phyloP scores from a whole-genome alignment of 108 stramenopile genomes.

The Cylindrotheca closterium region DNA sequence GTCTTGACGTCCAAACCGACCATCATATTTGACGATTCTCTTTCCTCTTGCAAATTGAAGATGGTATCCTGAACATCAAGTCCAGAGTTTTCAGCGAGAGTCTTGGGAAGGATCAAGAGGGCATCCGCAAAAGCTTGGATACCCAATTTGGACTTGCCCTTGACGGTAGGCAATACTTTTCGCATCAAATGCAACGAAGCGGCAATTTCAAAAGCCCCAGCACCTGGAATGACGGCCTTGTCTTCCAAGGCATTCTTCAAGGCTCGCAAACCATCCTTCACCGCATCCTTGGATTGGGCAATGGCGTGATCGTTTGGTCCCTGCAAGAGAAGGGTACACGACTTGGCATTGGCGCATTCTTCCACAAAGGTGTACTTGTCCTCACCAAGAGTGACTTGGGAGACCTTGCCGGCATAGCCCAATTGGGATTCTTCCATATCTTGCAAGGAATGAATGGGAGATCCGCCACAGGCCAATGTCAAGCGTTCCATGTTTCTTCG shows the following conservation, averaged over 20 bases:
- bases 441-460: slow-evolving; percentile 91
- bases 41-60: slow-evolving; percentile 89
- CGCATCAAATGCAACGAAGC: slow-evolving; percentile 71
- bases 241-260: slow-evolving; percentile 97
- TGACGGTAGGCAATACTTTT: slow-evolving; percentile 59
- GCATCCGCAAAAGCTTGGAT: slow-evolving; percentile 97
- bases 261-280: slow-evolving; percentile 96
- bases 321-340: slow-evolving; percentile 94
- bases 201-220: slow-evolving; percentile 96
- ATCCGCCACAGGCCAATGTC: slow-evolving; percentile 97
- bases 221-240: slow-evolving; percentile 93
- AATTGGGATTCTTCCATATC: slow-evolving; percentile 90
- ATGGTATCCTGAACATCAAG: slow-evolving; percentile 95
- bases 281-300: slow-evolving; percentile 97
- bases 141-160: slow-evolving; percentile 93
- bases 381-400: slow-evolving; percentile 95
- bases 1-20: slow-evolving; percentile 93
- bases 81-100: slow-evolving; percentile 96
- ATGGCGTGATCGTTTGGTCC: slow-evolving; percentile 98
- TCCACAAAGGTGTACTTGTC: slow-evolving; percentile 99
- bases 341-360: slow-evolving; percentile 88
- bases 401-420: slow-evolving; percentile 94
- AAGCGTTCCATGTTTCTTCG: slow-evolving; percentile 99
- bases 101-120: slow-evolving; percentile 95
- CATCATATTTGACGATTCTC: slow-evolving; percentile 59